A percentile compares a stretch with the other conserved stretches of the same genome.
phyloP scores from a whole-genome alignment of 106 monocot species.

The Cymbidium sinense region DNA sequence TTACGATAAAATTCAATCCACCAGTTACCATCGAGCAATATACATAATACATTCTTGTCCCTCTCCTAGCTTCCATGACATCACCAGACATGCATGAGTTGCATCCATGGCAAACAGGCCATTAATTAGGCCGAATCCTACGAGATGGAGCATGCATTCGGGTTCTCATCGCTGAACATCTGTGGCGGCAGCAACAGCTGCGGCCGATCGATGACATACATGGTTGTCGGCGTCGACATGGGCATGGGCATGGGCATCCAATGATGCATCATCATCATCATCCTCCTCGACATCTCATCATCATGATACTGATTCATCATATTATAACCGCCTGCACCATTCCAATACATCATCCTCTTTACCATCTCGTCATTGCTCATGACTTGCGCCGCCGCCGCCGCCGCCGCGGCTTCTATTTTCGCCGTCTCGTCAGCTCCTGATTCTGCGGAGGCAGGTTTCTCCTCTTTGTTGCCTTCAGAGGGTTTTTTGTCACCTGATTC shows the following conservation, averaged over 20 bases:
- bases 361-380: conserved; percentile 30
- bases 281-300: conserved; percentile 11
- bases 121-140: not conserved
- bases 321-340: not conserved
- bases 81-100: no score
- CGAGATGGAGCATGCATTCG: conserved; percentile 85
- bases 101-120: no score
- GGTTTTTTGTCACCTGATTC: conserved; percentile 9
- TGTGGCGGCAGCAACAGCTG: conserved; percentile 59
- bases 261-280: conserved; percentile 6
- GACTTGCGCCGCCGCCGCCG: not conserved
- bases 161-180: conserved; percentile 93
- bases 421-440: conserved; percentile 12
- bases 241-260: conserved; percentile 11
- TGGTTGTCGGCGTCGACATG: not conserved
- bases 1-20: no score
- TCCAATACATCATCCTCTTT: conserved; percentile 66
- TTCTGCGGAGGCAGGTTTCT: conserved; percentile 8
- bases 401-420: conserved; percentile 7
- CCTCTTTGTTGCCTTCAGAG: conserved; percentile 6
- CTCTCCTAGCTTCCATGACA: no score
- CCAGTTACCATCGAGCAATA: no score
- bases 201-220: conserved; percentile 40
- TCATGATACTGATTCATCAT: conserved; percentile 3
- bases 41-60: no score